A percentile compares a stretch with the other conserved stretches of the same genome.
These are phyloP conservation scores for Cucurbita argyrosperma DNA, from an alignment of 306 rosid genomes.

Conservation along the genomic window DNA sequence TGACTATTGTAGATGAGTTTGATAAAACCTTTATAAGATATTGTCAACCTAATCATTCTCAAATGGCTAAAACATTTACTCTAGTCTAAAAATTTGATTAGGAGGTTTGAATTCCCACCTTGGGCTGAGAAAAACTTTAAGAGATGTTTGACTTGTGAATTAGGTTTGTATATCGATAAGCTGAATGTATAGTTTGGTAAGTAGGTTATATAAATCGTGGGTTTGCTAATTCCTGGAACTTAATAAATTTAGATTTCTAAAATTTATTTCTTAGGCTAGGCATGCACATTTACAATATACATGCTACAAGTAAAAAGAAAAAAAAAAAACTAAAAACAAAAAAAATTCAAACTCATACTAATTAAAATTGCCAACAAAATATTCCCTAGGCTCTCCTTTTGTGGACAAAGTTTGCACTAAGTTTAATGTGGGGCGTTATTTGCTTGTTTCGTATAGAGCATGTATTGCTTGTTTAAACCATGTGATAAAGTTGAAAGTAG, in stretches of 20 bases:
- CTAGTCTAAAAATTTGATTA: background rate
- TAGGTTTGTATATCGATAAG: background rate
- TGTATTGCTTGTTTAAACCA: constrained; percentile 15
- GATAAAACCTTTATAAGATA: too few species aligned
- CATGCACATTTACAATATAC: too few species aligned
- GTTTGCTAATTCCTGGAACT: background rate
- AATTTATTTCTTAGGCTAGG: background rate
- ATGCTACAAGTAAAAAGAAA: background rate
- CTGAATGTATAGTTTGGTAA: background rate
- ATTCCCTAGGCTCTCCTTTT: background rate
- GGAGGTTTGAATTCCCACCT: background rate
- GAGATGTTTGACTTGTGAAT: background rate
- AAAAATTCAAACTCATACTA: background rate
- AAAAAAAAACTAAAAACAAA: too few species aligned
- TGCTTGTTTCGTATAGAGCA: constrained; percentile 10
- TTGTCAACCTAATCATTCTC: background rate
- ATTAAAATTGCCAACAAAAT: background rate
- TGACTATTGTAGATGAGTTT: too few species aligned
- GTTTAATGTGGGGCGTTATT: background rate
- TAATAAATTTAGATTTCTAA: background rate
- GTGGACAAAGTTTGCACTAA: background rate
- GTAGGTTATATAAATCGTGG: background rate
- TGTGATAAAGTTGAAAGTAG: background rate
- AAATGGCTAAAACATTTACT: too few species aligned
- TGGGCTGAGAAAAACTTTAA: too few species aligned